Conservation (phyloP, 352 stramenopile genomes). For the Globisporangium rhizosaccharum region DNA sequence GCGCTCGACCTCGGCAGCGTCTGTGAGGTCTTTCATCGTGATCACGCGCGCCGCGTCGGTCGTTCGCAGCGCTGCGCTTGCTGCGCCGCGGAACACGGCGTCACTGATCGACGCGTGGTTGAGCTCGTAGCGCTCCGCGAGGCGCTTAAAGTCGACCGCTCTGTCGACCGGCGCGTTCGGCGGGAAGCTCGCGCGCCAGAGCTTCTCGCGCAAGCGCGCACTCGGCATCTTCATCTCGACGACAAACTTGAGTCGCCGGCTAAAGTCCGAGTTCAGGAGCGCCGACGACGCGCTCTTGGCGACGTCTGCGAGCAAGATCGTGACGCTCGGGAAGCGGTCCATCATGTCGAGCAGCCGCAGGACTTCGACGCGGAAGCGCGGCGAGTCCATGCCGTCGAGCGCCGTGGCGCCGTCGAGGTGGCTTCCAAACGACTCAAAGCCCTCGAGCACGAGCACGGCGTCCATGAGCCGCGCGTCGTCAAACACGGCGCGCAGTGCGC, state of each 20-base stretch:
- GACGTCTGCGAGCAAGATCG: conserved; percentile 71
- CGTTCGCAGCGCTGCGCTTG: conserved; percentile 53
- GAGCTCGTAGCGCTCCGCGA: conserved; percentile 71
- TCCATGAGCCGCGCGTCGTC: conserved; percentile 85
- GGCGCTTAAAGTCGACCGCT: conserved; percentile 57
- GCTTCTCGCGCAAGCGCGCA: conserved; percentile 55
- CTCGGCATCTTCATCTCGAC: conserved; percentile 81
- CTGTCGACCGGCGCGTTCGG: conserved; percentile 55
- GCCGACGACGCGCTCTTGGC: conserved; percentile 38
- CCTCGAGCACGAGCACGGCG: conserved; percentile 78
- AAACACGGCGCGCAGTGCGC: conserved; percentile 74
- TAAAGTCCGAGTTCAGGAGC: conserved; percentile 63
- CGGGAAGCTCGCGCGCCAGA: conserved; percentile 79
- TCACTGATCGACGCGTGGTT: conserved; percentile 77
- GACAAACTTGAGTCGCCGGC: conserved; percentile 78
- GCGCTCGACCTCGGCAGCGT: conserved; percentile 68
- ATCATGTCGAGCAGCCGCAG: conserved; percentile 76
- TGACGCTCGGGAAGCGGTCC: conserved; percentile 72
- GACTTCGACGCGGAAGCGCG: conserved; percentile 68
- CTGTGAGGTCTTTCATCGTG: conserved; percentile 74
- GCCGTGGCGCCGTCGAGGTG: conserved; percentile 58
- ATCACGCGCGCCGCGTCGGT: conserved; percentile 55
- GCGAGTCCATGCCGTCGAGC: conserved; percentile 59
- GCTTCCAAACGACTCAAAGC: conserved; percentile 84
- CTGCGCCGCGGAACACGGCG: conserved; percentile 76